Base-by-base conservation (phyloP, 805 yeast genomes). In the Schizosaccharomyces japonicus region DNA sequence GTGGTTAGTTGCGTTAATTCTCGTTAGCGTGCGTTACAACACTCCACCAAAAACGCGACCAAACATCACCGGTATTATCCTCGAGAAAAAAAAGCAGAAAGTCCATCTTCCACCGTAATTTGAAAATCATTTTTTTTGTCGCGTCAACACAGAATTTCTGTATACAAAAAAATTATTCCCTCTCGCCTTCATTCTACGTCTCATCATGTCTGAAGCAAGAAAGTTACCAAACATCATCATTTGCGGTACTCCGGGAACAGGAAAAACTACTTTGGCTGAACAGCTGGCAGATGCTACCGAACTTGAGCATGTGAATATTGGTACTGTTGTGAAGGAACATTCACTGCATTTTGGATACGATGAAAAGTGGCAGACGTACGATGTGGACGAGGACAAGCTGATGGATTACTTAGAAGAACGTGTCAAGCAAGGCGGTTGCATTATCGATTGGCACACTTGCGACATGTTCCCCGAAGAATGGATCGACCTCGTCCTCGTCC, bases 381-480 rank as follows among this genome's bases (percentile, higher is more conserved):
- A 87, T 36, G 95, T 87, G 4, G 95, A 90, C 62, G 98, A 87
- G 56, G 96, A 90, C 57, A 77, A 75, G 54, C 66, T 87, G 11
- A 62, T 84, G 50, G 96, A 90, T 59, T 72, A 73, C 23, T 62
- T 90, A 46, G 95, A 85, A 60, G 76, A 78, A 5, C 71, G 78
- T 34, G 66, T 85, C 45, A 78, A 78, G 48, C 66, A 73, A 52
- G 99, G 99, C n/a, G 94, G 92, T 1, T 68, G 70, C n/a, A 66
- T 90, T 6, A 69, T 90, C 10, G 99, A 90, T 61, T 90, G 98
- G 98, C 99, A 90, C 60, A 90, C 87, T 42, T 83, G 94, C 63
- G 98, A 90, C 57, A 73, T 82, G 19, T 87, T 90, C 58, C 96
- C 96, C 1, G 96, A 84, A 58, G 66, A 92, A 54, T 71, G 83